phyloP scores from a whole-genome alignment of 129 eudicot species.

The Apium graveolens region DNA sequence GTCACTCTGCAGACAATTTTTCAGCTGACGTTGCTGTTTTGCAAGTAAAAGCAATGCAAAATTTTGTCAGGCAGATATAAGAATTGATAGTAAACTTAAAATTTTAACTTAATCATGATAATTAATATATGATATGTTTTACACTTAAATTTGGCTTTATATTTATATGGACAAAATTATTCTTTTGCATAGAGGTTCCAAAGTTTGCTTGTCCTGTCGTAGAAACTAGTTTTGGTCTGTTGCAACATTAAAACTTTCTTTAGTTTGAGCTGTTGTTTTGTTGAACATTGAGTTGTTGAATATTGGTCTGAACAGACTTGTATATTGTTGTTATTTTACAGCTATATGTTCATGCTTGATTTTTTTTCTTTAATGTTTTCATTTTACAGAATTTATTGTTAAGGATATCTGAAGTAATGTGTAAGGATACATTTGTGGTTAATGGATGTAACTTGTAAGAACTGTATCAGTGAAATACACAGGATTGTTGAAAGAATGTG shows the following conservation, averaged over 20 bases:
- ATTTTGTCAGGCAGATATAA: background rate
- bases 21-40: background rate
- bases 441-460: background rate
- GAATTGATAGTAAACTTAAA: background rate
- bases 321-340: background rate
- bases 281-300: slow-evolving; percentile 1
- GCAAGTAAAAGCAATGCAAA: background rate
- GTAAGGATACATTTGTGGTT: background rate
- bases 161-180: background rate
- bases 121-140: background rate
- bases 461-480: background rate
- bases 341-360: background rate
- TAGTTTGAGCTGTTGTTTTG: background rate
- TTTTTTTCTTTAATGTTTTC: background rate
- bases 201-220: background rate
- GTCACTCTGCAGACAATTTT: slow-evolving; percentile 6
- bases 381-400: background rate
- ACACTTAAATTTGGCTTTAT: background rate
- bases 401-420: background rate
- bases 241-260: background rate
- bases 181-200: slow-evolving; percentile 3
- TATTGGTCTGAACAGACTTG: background rate
- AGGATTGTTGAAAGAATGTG: background rate
- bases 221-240: background rate
- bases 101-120: background rate